phyloP scores from a whole-genome alignment of 164 flowering plant genomes.

The Kingdonia uniflora region DNA sequence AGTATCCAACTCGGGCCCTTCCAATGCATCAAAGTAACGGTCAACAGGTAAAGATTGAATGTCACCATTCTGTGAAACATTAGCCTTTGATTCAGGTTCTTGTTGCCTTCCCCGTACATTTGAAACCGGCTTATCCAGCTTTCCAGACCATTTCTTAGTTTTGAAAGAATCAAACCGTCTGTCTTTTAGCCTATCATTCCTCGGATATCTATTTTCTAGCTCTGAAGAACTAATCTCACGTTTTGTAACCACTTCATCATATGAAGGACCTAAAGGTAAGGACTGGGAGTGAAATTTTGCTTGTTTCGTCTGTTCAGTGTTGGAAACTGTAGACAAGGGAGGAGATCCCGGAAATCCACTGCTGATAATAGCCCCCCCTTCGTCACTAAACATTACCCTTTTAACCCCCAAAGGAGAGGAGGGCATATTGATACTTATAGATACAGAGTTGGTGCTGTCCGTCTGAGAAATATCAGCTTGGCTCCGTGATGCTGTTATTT shows the following conservation, averaged over 20 bases:
- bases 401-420: constrained; percentile 34
- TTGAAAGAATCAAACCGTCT: constrained; percentile 60
- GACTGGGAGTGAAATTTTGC: constrained; percentile 54
- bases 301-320: constrained; percentile 10
- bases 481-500: constrained; percentile 4
- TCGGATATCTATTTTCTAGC: constrained; percentile 17
- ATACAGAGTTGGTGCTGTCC: constrained; percentile 4
- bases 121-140: constrained; percentile 57
- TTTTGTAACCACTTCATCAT: constrained; percentile 13
- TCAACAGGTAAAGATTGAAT: constrained; percentile 40
- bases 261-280: constrained; percentile 25
- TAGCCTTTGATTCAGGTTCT: constrained; percentile 18
- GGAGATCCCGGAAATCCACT: constrained; percentile 10
- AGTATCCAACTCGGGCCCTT: constrained; percentile 83
- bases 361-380: constrained; percentile 10
- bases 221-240: constrained; percentile 1
- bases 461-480: constrained; percentile 5
- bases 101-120: constrained; percentile 38
- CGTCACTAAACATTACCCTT: constrained; percentile 21
- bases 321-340: neutral
- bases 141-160: constrained; percentile 54
- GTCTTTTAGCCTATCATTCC: constrained; percentile 27
- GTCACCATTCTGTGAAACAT: constrained; percentile 15
- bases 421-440: constrained; percentile 71
- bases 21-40: constrained; percentile 74